A percentile compares a stretch with the other conserved stretches of the same genome.
Evolutionary conservation across 139 green algal species (phyloP).

Genomic region (Closterium sp.): DNA sequence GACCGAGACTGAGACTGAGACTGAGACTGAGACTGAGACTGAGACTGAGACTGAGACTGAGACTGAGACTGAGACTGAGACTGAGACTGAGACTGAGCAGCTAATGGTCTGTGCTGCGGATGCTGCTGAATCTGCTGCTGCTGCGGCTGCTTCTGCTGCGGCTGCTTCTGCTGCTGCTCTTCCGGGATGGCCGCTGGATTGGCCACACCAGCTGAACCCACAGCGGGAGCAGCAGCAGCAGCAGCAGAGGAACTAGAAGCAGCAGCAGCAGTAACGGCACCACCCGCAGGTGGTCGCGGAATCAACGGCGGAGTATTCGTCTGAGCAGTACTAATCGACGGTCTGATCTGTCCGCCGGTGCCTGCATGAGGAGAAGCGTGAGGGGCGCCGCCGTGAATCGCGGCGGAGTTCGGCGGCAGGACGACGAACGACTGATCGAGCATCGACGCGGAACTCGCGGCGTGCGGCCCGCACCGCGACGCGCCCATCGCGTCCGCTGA

Average conservation of each 20-base stretch:
- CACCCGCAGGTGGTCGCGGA: background rate
- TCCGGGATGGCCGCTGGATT: background rate
- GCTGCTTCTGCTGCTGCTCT: background rate
- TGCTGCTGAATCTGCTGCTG: background rate
- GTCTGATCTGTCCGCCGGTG: background rate
- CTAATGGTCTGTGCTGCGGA: background rate
- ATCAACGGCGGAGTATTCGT: background rate
- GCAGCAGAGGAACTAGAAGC: background rate
- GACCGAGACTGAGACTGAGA: no score
- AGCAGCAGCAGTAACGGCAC: background rate
- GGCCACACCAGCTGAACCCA: background rate
- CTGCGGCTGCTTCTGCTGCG: no score
- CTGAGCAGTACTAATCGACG: background rate
- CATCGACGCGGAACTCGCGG: background rate
- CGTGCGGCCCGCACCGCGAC: background rate
- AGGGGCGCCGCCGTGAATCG: background rate
- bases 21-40: no score
- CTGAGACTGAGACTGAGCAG: background rate
- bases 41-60: no score
- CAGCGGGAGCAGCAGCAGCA: background rate
- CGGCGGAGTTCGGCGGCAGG: background rate
- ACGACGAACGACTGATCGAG: background rate
- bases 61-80: background rate
- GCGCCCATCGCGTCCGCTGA: background rate
- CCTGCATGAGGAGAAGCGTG: background rate